These are phyloP conservation scores for Sicyos baderoa DNA, from an alignment of 306 rosid genomes.

Conservation along the genomic window DNA sequence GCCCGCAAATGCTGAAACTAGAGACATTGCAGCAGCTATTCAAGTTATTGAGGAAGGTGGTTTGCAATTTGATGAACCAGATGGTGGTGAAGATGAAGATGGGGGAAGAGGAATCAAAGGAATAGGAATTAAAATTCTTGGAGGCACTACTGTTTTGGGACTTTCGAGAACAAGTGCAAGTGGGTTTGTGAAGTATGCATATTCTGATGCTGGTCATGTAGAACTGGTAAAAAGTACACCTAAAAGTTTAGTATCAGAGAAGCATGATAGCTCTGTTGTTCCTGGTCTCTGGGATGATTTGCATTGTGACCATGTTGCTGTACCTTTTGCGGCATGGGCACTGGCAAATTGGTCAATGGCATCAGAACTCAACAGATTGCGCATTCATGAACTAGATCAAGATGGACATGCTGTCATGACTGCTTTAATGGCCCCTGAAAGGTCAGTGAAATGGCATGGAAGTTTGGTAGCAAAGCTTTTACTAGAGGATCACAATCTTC, in stretches of 20 bases:
- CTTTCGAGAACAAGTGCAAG: slow-evolving; percentile 52
- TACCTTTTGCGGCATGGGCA: slow-evolving; percentile 98
- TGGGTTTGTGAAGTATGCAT: slow-evolving; percentile 35
- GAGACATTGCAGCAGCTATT: slow-evolving; percentile 83
- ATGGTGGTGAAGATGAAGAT: slow-evolving; percentile 41
- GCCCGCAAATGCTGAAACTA: slow-evolving; percentile 67
- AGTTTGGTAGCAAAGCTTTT: slow-evolving; percentile 71
- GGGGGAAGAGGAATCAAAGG: slow-evolving; percentile 61
- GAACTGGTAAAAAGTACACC: slow-evolving; percentile 28
- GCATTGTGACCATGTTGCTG: slow-evolving; percentile 87
- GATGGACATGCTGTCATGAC: slow-evolving; percentile 87
- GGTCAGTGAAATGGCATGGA: slow-evolving; percentile 96
- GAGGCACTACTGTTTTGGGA: slow-evolving; percentile 70
- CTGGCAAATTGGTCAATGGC: slow-evolving; percentile 89
- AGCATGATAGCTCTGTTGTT: slow-evolving; percentile 50
- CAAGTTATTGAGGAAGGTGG: slow-evolving; percentile 89
- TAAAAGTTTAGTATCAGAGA: slow-evolving; percentile 24
- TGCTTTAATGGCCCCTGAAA: slow-evolving; percentile 88
- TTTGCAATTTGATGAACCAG: slow-evolving; percentile 64
- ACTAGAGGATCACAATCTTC: slow-evolving; percentile 60
- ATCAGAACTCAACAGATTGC: slow-evolving; percentile 60
- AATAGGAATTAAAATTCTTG: slow-evolving; percentile 80
- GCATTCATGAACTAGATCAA: slow-evolving; percentile 71
- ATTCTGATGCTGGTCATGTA: slow-evolving; percentile 25
- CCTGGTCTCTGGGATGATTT: slow-evolving; percentile 99